Evolutionary conservation across 768 basidiomycete genomes (phyloP).

Genomic region (Boletus huronensis): DNA sequence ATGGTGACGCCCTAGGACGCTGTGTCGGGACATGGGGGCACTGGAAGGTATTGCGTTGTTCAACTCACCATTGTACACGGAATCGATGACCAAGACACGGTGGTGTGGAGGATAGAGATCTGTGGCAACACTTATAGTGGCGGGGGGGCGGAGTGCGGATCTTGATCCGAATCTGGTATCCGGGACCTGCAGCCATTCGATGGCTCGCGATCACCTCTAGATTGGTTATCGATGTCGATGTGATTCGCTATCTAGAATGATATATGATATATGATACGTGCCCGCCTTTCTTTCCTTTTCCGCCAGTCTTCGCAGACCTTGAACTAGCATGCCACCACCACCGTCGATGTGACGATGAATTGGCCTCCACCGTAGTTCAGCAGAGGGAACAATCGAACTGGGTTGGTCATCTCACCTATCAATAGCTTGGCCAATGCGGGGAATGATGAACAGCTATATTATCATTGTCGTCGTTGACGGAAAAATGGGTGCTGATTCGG

Average conservation of each 20-base stretch:
- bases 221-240: conserved; percentile 32
- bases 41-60: background rate
- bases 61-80: conserved; percentile 31
- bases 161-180: conserved; percentile 61
- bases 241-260: conserved; percentile 5
- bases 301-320: background rate
- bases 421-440: conserved; percentile 14
- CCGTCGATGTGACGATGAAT: conserved; percentile 1
- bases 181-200: conserved; percentile 2
- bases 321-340: background rate
- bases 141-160: conserved; percentile 62
- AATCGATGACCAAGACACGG: conserved; percentile 28
- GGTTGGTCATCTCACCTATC: conserved; percentile 23
- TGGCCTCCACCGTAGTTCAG: background rate
- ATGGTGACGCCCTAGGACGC: conserved; percentile 64
- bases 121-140: conserved; percentile 40
- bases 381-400: background rate
- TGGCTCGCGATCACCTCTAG: conserved; percentile 15
- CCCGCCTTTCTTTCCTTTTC: background rate
- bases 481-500: conserved; percentile 1
- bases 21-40: background rate
- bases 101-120: conserved; percentile 23
- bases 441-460: conserved; percentile 14
- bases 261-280: conserved; percentile 13
- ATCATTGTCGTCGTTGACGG: conserved; percentile 9